These are phyloP conservation scores for Coleophoma crateriformis DNA, from an alignment of 2,329 filamentous ascomycete species.

Conservation along the genomic window DNA sequence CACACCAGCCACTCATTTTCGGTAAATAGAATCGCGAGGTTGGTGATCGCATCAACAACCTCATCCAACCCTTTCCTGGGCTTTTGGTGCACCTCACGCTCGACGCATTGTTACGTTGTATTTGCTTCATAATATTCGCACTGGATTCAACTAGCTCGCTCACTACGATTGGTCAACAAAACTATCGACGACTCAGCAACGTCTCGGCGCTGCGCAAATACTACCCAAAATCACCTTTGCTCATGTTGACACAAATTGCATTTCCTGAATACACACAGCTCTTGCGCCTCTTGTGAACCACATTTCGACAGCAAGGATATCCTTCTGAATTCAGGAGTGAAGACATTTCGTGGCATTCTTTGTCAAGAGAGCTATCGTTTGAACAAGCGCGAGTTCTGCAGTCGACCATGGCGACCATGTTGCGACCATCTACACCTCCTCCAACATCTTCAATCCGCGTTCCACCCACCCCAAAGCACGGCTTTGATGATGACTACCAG, in stretches of 20 bases:
- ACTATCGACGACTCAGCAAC: too few species aligned
- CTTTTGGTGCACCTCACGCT: not conserved
- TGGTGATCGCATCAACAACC: not conserved
- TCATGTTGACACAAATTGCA: not conserved
- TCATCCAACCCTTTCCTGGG: not conserved
- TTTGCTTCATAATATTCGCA: not conserved
- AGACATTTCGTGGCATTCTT: too few species aligned
- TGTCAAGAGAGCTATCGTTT: not conserved
- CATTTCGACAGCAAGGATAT: too few species aligned
- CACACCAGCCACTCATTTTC: not conserved
- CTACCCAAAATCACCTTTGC: not conserved
- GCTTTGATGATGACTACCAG: slow-evolving; percentile 63
- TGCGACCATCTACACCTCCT: slow-evolving; percentile 49
- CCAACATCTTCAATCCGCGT: slow-evolving; percentile 53
- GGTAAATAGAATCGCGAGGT: not conserved
- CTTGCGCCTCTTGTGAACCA: not conserved
- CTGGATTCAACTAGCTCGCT: not conserved
- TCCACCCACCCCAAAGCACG: slow-evolving; percentile 63
- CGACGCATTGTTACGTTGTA: not conserved
- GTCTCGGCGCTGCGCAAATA: too few species aligned
- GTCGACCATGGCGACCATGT: slow-evolving; percentile 24
- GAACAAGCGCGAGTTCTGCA: not conserved
- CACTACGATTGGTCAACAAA: not conserved
- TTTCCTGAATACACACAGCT: not conserved
- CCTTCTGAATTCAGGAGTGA: too few species aligned